Evolutionary conservation across 306 rosid species (phyloP).

Genomic region (Quercus robur): DNA sequence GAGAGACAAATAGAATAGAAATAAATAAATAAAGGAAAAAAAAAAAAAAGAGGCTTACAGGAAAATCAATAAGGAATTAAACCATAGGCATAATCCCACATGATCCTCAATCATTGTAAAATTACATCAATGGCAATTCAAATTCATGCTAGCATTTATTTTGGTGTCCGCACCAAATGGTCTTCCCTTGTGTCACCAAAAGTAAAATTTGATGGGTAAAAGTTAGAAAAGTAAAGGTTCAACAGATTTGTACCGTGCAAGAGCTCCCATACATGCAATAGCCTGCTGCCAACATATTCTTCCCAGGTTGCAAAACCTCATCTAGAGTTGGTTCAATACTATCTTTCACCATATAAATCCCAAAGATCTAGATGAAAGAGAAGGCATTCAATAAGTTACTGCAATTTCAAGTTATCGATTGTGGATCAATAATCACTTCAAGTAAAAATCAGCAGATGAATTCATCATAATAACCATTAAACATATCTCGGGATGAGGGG

Average conservation of each 20-base stretch:
- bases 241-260: conserved; percentile 67
- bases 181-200: neutral
- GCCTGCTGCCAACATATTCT: conserved; percentile 92
- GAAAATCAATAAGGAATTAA: too few species aligned
- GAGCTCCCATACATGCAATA: conserved; percentile 99
- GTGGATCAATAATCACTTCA: conserved; percentile 13
- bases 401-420: conserved; percentile 21
- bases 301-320: conserved; percentile 91
- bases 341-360: conserved; percentile 70
- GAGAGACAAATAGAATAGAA: too few species aligned
- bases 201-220: neutral
- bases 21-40: too few species aligned
- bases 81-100: too few species aligned
- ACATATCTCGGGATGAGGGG: neutral
- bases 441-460: conserved; percentile 10
- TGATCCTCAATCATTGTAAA: too few species aligned
- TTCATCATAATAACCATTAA: neutral
- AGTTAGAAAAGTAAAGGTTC: conserved; percentile 6
- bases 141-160: too few species aligned
- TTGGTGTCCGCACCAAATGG: too few species aligned
- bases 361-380: conserved; percentile 64
- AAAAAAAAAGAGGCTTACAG: too few species aligned
- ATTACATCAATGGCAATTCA: too few species aligned
- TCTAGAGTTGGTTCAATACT: conserved; percentile 56
- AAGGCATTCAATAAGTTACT: conserved; percentile 32